Evolutionary conservation across 768 basidiomycete species (phyloP).

Genomic region (Termitomyces sp.): DNA sequence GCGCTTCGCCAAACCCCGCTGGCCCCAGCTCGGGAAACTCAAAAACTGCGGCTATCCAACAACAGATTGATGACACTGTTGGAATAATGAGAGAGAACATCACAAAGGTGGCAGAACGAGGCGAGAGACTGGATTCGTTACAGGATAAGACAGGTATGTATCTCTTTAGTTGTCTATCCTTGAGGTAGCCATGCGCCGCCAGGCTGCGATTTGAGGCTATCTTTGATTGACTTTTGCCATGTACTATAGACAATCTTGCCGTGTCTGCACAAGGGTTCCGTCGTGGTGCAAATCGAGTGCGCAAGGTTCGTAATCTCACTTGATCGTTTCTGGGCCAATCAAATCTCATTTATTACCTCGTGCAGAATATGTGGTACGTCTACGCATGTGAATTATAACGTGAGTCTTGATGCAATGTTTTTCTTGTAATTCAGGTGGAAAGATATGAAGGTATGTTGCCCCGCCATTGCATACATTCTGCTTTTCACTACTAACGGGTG

Average conservation of each 20-base stretch:
- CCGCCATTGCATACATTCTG: background rate
- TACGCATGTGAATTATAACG: constrained; percentile 1
- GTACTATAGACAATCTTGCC: constrained; percentile 79
- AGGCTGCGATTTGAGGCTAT: background rate
- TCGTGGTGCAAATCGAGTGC: constrained; percentile 93
- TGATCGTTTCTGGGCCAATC: background rate
- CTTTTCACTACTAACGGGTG: constrained; percentile 7
- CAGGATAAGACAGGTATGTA: constrained; percentile 97
- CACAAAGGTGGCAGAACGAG: constrained; percentile 91
- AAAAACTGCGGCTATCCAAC: constrained; percentile 93
- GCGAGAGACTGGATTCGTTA: constrained; percentile 88
- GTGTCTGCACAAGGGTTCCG: constrained; percentile 99
- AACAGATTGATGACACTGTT: constrained; percentile 97
- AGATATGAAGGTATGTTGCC: constrained; percentile 80
- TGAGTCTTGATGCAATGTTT: constrained; percentile 14
- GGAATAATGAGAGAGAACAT: constrained; percentile 99
- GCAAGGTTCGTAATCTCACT: constrained; percentile 66
- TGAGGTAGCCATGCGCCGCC: background rate
- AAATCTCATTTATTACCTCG: constrained; percentile 9
- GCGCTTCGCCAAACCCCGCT: constrained; percentile 56
- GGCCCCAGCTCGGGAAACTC: constrained; percentile 55
- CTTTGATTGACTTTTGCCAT: constrained; percentile 7
- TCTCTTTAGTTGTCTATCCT: background rate
- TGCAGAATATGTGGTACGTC: constrained; percentile 88
- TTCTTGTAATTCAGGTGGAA: constrained; percentile 69